These are phyloP conservation scores for Aspergillus intermedius DNA, from an alignment of 2,329 filamentous ascomycete species.

Conservation along the genomic window DNA sequence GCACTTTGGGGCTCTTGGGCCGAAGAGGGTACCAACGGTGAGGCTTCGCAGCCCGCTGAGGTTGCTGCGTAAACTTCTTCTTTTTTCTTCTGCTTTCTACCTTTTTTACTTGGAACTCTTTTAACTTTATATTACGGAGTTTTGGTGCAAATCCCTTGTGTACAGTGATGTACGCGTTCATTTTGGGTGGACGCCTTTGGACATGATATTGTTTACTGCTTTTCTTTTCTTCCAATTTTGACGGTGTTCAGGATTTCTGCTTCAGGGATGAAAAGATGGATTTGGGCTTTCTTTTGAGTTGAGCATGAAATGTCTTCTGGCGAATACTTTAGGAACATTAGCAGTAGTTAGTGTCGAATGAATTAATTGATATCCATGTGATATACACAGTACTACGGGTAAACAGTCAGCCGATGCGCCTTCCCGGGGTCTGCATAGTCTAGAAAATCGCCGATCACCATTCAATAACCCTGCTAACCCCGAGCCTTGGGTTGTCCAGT, in stretches of 20 bases:
- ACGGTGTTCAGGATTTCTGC: slow-evolving; percentile 6
- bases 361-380: no score
- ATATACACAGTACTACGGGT: no score
- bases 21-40: slow-evolving; percentile 55
- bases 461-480: no score
- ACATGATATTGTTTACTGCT: neutral
- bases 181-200: slow-evolving; percentile 1
- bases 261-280: slow-evolving; percentile 8
- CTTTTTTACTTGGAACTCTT: neutral
- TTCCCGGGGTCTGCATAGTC: no score
- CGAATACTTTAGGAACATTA: neutral
- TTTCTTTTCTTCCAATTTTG: slow-evolving; percentile 6
- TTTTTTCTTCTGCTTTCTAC: slow-evolving; percentile 2
- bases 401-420: no score
- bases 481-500: no score
- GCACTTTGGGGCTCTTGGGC: slow-evolving; percentile 98
- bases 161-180: slow-evolving; percentile 1
- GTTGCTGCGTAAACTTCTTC: slow-evolving; percentile 10
- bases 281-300: slow-evolving; percentile 1
- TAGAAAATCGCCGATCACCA: no score
- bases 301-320: neutral
- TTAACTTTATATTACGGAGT: neutral
- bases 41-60: slow-evolving; percentile 32
- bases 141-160: neutral
- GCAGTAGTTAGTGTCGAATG: neutral